phyloP scores from a whole-genome alignment of 2,329 filamentous ascomycete species.

The Fusarium chaquense region DNA sequence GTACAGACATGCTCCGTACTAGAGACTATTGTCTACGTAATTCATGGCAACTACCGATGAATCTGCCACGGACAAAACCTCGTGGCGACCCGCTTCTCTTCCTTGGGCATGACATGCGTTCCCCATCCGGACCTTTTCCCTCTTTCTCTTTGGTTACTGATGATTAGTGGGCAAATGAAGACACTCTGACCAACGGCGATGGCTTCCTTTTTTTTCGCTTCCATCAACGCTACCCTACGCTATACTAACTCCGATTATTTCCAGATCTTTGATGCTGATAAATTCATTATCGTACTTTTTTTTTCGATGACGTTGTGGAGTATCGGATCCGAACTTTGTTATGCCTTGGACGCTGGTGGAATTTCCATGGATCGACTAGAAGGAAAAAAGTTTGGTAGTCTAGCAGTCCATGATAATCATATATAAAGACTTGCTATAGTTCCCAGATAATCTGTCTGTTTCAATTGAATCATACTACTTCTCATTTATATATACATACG shows the following conservation, averaged over 20 bases:
- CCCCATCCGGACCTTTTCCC: constrained; percentile 14
- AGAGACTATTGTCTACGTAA: not conserved
- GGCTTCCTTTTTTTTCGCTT: constrained; percentile 27
- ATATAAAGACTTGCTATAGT: constrained; percentile 13
- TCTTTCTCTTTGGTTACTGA: not conserved
- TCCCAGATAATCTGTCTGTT: not conserved
- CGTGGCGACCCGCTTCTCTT: constrained; percentile 30
- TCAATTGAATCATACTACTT: not conserved
- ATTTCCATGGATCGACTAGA: not conserved
- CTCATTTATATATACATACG: not conserved
- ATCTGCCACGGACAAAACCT: constrained; percentile 13
- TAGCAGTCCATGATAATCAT: not conserved
- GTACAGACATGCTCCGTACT: too few relatives aligned
- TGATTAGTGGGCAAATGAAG: not conserved
- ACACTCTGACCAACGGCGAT: constrained; percentile 27
- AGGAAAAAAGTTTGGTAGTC: not conserved
- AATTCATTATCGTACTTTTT: constrained; percentile 11
- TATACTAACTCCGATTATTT: constrained; percentile 27
- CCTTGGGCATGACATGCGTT: not conserved
- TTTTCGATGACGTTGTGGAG: constrained; percentile 36
- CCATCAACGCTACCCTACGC: not conserved
- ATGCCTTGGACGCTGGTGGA: constrained; percentile 13
- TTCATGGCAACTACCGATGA: constrained; percentile 9
- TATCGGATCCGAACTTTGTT: not conserved
- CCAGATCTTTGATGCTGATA: constrained; percentile 30